These are phyloP conservation scores for Fusarium sp. DNA, from an alignment of 2,329 filamentous ascomycete genomes.

Conservation along the genomic window DNA sequence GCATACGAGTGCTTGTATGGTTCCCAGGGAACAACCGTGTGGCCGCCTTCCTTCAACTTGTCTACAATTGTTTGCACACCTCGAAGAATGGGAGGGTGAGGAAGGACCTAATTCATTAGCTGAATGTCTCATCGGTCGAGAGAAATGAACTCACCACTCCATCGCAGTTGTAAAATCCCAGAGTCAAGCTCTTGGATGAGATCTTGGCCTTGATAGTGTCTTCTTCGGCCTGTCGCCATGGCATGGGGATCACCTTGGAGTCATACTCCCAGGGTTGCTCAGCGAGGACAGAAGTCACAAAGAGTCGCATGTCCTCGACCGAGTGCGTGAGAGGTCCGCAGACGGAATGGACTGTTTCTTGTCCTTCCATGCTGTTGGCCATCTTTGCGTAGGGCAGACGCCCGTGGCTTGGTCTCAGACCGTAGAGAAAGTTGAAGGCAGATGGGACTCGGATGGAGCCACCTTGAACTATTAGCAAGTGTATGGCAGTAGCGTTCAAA, in stretches of 20 bases:
- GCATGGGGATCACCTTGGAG: constrained; percentile 50
- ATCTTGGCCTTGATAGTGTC: constrained; percentile 41
- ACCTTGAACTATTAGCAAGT: constrained; percentile 46
- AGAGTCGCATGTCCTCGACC: constrained; percentile 32
- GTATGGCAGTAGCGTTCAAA: constrained; percentile 27
- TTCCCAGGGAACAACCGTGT: constrained; percentile 47
- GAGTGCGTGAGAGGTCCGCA: constrained; percentile 50
- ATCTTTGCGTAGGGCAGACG: constrained; percentile 48
- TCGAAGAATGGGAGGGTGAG: constrained; percentile 52
- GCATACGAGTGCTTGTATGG: constrained; percentile 46
- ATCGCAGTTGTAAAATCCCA: constrained; percentile 51
- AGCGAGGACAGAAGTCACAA: constrained; percentile 47
- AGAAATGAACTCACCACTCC: neutral
- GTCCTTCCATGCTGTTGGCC: constrained; percentile 51
- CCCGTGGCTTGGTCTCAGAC: constrained; percentile 41
- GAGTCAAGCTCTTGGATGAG: constrained; percentile 33
- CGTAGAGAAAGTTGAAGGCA: constrained; percentile 48
- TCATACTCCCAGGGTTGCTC: constrained; percentile 52
- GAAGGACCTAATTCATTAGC: constrained; percentile 43
- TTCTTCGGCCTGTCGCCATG: constrained; percentile 50
- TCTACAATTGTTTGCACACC: constrained; percentile 45
- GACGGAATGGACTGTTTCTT: constrained; percentile 49
- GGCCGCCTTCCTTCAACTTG: constrained; percentile 43
- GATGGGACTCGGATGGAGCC: constrained; percentile 49
- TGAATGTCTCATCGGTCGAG: neutral